phyloP scores from a whole-genome alignment of 2,329 filamentous ascomycete genomes.

The Didymella pinodella region DNA sequence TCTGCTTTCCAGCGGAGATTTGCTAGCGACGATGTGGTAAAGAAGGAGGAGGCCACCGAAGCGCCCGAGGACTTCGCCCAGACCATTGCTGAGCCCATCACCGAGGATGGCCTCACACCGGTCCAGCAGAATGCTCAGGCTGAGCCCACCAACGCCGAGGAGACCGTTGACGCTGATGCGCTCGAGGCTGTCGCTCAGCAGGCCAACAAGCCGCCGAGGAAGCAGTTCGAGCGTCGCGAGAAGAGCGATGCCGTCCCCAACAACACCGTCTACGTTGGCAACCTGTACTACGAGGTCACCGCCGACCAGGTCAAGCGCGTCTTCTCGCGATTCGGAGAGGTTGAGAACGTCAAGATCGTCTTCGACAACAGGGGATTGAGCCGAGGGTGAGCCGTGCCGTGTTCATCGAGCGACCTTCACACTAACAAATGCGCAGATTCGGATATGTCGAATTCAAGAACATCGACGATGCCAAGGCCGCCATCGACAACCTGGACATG shows the following conservation, averaged over 20 bases:
- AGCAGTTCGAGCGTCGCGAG: constrained; percentile 6
- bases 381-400: constrained; percentile 65
- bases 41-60: constrained; percentile 47
- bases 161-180: constrained; percentile 40
- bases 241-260: constrained; percentile 26
- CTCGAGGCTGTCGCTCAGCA: constrained; percentile 24
- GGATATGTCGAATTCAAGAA: constrained; percentile 69
- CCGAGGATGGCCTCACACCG: constrained; percentile 45
- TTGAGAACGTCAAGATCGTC: constrained; percentile 64
- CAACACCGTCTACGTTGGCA: constrained; percentile 69
- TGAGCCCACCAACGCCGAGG: constrained; percentile 36
- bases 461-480: constrained; percentile 61
- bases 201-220: constrained; percentile 1
- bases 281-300: constrained; percentile 73
- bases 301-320: constrained; percentile 66
- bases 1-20: constrained; percentile 57
- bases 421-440: constrained; percentile 60
- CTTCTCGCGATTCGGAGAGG: constrained; percentile 65
- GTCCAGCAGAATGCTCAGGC: constrained; percentile 36
- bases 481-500: constrained; percentile 66
- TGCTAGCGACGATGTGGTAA: constrained; percentile 57
- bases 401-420: not conserved
- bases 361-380: constrained; percentile 69
- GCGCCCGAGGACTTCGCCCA: constrained; percentile 45
- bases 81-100: constrained; percentile 46